Evolutionary conservation across 345 rosid genomes (phyloP).

Genomic region (Populus alba): DNA sequence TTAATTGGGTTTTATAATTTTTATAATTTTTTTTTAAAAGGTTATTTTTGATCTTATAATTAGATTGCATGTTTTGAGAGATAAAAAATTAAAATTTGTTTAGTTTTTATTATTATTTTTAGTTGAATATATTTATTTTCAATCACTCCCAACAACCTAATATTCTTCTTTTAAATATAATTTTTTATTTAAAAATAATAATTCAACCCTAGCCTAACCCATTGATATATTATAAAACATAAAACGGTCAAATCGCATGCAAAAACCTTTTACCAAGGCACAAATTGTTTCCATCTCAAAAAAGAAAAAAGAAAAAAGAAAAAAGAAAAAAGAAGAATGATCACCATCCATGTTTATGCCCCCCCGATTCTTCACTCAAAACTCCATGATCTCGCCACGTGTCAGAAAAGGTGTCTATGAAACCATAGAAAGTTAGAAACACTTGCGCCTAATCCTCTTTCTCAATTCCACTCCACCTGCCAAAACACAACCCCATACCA

Average conservation of each 20-base stretch:
- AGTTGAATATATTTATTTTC: too few relatives aligned
- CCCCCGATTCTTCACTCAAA: not conserved
- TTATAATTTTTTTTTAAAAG: rapidly evolving
- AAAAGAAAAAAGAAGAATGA: not conserved
- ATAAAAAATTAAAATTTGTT: too few relatives aligned
- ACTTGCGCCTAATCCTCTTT: not conserved
- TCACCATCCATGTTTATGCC: not conserved
- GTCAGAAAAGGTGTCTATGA: not conserved
- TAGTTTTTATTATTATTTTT: too few relatives aligned
- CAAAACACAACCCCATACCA: not conserved
- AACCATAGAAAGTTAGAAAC: not conserved
- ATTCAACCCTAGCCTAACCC: too few relatives aligned
- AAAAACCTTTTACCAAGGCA: not conserved
- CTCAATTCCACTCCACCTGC: not conserved
- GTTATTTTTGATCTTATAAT: too few relatives aligned
- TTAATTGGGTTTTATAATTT: too few relatives aligned
- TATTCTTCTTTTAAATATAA: too few relatives aligned
- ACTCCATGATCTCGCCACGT: not conserved
- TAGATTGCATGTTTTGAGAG: too few relatives aligned
- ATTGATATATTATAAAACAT: not conserved
- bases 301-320: not conserved
- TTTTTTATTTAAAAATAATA: too few relatives aligned
- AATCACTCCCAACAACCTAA: too few relatives aligned
- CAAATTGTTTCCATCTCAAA: not conserved
- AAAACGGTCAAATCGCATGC: not conserved